Conservation (phyloP, 768 basidiomycete species). For the Bullera alba region DNA sequence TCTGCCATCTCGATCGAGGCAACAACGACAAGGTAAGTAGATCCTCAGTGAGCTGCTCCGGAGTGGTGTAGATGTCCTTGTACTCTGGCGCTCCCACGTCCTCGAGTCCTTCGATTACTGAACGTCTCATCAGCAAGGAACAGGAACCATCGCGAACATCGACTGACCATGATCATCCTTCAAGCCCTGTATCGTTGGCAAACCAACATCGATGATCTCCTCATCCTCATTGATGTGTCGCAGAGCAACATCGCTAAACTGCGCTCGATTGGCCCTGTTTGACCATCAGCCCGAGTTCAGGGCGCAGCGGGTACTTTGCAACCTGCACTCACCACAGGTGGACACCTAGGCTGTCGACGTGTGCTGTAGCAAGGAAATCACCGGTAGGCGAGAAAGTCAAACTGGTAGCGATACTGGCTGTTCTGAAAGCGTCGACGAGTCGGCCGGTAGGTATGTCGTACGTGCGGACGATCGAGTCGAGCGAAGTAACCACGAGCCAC, state of each 20-base stretch:
- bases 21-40: slow-evolving; percentile 88
- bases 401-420: slow-evolving; percentile 77
- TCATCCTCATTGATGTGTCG: slow-evolving; percentile 71
- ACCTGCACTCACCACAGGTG: slow-evolving; percentile 70
- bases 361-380: slow-evolving; percentile 91
- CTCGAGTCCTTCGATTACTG: slow-evolving; percentile 68
- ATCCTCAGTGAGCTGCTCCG: slow-evolving; percentile 80
- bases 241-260: slow-evolving; percentile 78
- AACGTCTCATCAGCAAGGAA: background rate
- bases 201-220: slow-evolving; percentile 55
- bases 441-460: slow-evolving; percentile 91
- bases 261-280: slow-evolving; percentile 85
- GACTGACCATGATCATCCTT: slow-evolving; percentile 70
- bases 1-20: slow-evolving; percentile 91
- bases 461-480: slow-evolving; percentile 87
- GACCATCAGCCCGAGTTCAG: background rate
- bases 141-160: background rate
- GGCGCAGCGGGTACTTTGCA: background rate
- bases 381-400: slow-evolving; percentile 88
- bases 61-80: slow-evolving; percentile 68
- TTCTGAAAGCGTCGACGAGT: slow-evolving; percentile 85
- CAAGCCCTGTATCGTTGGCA: slow-evolving; percentile 79
- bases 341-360: slow-evolving; percentile 88
- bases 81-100: slow-evolving; percentile 56
- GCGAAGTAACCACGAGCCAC: slow-evolving; percentile 80